Evolutionary conservation across 495 filamentous ascomycete genomes (phyloP).

Genomic region (Penicillium dipodomyicola): DNA sequence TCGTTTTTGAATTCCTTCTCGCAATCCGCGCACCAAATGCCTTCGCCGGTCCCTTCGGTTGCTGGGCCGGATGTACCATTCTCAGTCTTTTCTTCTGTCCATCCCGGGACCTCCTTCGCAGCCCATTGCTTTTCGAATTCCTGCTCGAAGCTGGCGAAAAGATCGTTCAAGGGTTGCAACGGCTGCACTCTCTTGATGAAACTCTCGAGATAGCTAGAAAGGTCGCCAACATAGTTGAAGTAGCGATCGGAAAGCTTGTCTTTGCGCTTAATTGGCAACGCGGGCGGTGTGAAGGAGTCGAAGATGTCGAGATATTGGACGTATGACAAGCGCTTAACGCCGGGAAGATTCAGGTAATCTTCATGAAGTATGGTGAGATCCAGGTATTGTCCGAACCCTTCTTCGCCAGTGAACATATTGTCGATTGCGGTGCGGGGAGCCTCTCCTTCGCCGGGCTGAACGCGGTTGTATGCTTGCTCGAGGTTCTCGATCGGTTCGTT

Average conservation of each 20-base stretch:
- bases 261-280: conserved; percentile 64
- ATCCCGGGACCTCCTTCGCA: conserved; percentile 72
- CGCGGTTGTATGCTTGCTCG: conserved; percentile 83
- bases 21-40: conserved; percentile 84
- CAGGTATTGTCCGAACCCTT: conserved; percentile 84
- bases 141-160: conserved; percentile 69
- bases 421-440: conserved; percentile 65
- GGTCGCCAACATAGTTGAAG: conserved; percentile 78
- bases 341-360: conserved; percentile 82
- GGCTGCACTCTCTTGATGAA: conserved; percentile 81
- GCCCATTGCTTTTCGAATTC: conserved; percentile 86
- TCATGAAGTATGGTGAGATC: conserved; percentile 84
- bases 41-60: conserved; percentile 62
- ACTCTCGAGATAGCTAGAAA: conserved; percentile 78
- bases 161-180: conserved; percentile 75
- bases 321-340: conserved; percentile 78
- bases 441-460: conserved; percentile 65
- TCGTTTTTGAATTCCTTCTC: conserved; percentile 94
- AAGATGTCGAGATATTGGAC: conserved; percentile 88
- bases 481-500: conserved; percentile 95
- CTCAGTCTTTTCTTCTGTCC: conserved; percentile 59
- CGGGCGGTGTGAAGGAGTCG: conserved; percentile 75
- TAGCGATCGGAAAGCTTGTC: conserved; percentile 90
- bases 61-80: conserved; percentile 46
- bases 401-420: conserved; percentile 92